A percentile compares a stretch with the other conserved stretches of the same genome.
phyloP scores from a whole-genome alignment of 768 basidiomycete genomes.

The Boletus sp. region DNA sequence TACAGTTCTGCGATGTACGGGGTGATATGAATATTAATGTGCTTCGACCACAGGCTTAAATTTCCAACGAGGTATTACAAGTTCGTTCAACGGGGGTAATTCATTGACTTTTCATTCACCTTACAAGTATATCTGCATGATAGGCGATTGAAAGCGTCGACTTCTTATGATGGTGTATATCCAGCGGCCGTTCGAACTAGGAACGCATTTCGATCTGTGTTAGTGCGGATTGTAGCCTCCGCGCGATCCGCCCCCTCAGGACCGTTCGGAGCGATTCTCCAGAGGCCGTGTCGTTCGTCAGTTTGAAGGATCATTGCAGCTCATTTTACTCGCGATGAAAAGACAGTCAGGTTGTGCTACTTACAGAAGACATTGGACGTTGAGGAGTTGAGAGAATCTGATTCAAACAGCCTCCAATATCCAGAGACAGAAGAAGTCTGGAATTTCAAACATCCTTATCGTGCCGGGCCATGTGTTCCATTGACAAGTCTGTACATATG shows the following conservation, averaged over 20 bases:
- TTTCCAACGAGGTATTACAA: not conserved
- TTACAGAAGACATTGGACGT: no score
- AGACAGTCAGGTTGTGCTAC: no score
- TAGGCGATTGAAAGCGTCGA: not conserved
- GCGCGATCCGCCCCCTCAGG: not conserved
- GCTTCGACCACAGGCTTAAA: not conserved
- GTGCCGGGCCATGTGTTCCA: no score
- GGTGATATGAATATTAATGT: conserved; percentile 1
- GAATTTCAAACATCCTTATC: no score
- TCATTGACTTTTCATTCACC: not conserved
- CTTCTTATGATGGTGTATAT: not conserved
- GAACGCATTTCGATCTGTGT: not conserved
- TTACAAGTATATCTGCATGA: not conserved
- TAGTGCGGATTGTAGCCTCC: not conserved
- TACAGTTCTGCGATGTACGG: not conserved
- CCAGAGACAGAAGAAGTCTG: no score
- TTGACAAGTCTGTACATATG: no score
- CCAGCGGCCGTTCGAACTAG: not conserved
- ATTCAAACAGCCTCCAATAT: no score
- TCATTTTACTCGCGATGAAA: not conserved
- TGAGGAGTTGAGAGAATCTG: no score
- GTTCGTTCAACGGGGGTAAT: not conserved
- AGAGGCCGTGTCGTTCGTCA: not conserved
- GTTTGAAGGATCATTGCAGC: not conserved
- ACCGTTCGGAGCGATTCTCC: not conserved